Percentiles rank a stretch among this genome's conserved stretches.
Conservation (phyloP, 2,329 filamentous ascomycete species). For the Pyrenochaeta sp. region DNA sequence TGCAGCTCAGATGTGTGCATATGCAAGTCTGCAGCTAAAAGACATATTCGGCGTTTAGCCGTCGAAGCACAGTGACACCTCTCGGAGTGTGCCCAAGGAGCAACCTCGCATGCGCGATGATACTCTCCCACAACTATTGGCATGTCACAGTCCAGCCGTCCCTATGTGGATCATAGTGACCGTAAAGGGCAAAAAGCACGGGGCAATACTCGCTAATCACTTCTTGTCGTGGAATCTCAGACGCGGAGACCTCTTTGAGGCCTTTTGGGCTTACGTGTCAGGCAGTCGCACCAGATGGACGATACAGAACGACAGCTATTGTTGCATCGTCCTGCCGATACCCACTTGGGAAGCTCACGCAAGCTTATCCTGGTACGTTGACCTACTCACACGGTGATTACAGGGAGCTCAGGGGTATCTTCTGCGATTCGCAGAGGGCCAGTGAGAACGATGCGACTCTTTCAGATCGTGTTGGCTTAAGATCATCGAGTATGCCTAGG, state of each 20-base stretch:
- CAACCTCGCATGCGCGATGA: conserved; percentile 20
- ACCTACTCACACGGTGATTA: background rate
- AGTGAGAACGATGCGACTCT: background rate
- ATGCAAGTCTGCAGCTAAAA: background rate
- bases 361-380: background rate
- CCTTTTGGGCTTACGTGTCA: conserved; percentile 8
- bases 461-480: background rate
- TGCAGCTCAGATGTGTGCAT: background rate
- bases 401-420: background rate
- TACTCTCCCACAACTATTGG: conserved; percentile 9
- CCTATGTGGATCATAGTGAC: background rate
- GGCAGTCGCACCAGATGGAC: conserved; percentile 8
- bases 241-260: conserved; percentile 3
- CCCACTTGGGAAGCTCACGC: background rate
- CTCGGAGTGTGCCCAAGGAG: conserved; percentile 14
- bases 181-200: conserved; percentile 17
- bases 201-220: conserved; percentile 15
- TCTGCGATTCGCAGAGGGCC: background rate
- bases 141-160: conserved; percentile 4
- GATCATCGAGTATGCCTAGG: background rate
- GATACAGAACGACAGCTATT: background rate
- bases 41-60: background rate
- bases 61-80: conserved; percentile 7
- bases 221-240: conserved; percentile 8
- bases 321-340: background rate